phyloP scores from a whole-genome alignment of 306 rosid genomes.

The Casuarina cunninghamiana region DNA sequence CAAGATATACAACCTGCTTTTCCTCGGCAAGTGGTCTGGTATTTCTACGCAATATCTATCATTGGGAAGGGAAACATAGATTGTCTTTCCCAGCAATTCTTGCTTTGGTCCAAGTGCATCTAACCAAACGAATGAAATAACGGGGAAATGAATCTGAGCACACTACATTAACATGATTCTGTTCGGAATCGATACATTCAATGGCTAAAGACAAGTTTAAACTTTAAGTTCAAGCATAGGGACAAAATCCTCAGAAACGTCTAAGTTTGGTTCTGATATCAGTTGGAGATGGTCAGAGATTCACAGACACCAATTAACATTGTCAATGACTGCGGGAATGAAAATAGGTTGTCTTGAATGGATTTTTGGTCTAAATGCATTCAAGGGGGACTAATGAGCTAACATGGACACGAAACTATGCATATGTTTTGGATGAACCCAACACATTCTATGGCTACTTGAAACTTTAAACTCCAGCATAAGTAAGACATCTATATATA shows the following conservation, averaged over 20 bases:
- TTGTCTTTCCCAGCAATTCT: background rate
- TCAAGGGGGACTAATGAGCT: background rate
- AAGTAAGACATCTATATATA: background rate
- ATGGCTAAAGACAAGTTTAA: background rate
- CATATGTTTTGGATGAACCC: background rate
- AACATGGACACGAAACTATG: background rate
- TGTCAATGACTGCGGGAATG: background rate
- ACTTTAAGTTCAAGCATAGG: background rate
- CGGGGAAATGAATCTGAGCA: background rate
- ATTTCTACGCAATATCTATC: background rate
- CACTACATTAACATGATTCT: background rate
- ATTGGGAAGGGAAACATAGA: background rate
- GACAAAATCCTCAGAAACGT: background rate
- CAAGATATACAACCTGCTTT: background rate
- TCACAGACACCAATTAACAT: background rate
- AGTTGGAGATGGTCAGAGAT: background rate
- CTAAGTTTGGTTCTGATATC: background rate
- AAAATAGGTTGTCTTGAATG: background rate
- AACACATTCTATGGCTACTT: background rate
- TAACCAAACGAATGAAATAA: background rate
- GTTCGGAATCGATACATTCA: background rate
- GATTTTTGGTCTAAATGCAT: slow-evolving; percentile 1
- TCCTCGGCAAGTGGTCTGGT: background rate
- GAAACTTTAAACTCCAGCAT: background rate
- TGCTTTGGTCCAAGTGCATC: background rate